Evolutionary conservation across 768 basidiomycete genomes (phyloP), one percentile per base, ranked within the genome.

Genomic region (Coprinellus aureogranulatus): DNA sequence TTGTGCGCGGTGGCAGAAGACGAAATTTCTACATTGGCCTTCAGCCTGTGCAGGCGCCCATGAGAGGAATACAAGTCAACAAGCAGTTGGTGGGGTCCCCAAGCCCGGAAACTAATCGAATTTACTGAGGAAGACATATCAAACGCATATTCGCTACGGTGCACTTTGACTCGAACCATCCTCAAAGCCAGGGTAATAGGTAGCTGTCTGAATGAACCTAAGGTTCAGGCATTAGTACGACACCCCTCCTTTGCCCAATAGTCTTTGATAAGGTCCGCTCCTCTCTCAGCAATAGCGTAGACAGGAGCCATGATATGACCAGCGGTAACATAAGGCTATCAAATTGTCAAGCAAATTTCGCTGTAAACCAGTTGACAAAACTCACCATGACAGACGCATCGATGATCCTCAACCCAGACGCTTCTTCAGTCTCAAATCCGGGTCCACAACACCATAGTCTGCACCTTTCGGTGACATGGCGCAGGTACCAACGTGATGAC

Each of bases 311-410:
- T 50, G 12, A 51, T 58, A 53, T 58, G 57, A 6, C 26, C 26
- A 16, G 14, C 8, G 8, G 48, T 23, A 16, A 53, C 46, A 27
- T 23, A 53, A 3, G 57, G 57, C 57, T 58, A 6, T 48, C 26
- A 23, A 12, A 48, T 48, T 27, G 8, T 34, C 14, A 14, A 34
- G 34, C 14, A 34, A 48, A 10, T 22, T 14, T 12, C 34, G 10
- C 4, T 42, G 14, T 3, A 49, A 40, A 28, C n/a, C 6, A 49
- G 25, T 11, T 11, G 27, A 3, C 5, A 16, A 59, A 34, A 14
- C 71, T 53, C 53, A 72, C 75, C 59, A 71, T 59, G 55, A 68
- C 64, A 16, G 74, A 74, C 5, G 72, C 72, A 63, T 79, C 75
- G 6, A 79, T 71, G 20, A 77, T 61, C 4, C 77, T 65, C 52